Evolutionary conservation across 2,329 filamentous ascomycete species (phyloP), one percentile per base, ranked within the genome.

Genomic region (Cladophialophora yegresii): DNA sequence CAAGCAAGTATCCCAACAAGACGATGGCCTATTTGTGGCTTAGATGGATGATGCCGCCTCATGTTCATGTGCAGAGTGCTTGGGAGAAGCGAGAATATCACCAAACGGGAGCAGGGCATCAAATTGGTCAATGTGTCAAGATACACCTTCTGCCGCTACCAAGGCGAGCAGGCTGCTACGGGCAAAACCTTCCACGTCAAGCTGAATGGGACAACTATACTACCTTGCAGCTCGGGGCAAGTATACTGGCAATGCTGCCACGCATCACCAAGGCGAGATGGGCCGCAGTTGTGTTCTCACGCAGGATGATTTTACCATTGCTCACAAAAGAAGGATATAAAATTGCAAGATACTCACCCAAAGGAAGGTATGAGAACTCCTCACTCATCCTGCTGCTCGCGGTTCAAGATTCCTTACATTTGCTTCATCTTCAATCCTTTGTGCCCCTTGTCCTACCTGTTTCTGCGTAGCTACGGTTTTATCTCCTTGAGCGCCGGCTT

Each of bases 191-290:
- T 59, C 23, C 30, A 16, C 23, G 13, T 23, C 26, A 5, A 49
- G 28, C 22, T 30, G 8, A 20, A 43, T 13, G 20, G 23, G 20
- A 13, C 36, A 16, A 7, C 16, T 40, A 28, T 54, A 23, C 40
- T 30, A 9, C 36, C 20, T 20, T n/a, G 51, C 59, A 47, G 33
- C n/a, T n/a, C 28, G 45, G 36, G 28, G n/a, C 28, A 26, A 57
- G 33, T 56, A 40, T 30, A 49, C 54, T 22, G 20, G n/a, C 53
- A 33, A 57, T 30, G 30, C 43, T 57, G 50, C 54, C 53, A 58
- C 36, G 40, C 45, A 54, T 45, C 32, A 30, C 9, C 47, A 13
- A 54, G 45, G 54, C 33, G n/a, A 58, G 30, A 55, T 36, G 43
- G 36, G 26, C 56, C 6, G 28, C 28, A 16, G 28, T 32, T n/a